Percentiles rank a stretch among this genome's conserved stretches.
Conservation (phyloP, 1,139 yeast species). For the Kodamaea anthophila region DNA sequence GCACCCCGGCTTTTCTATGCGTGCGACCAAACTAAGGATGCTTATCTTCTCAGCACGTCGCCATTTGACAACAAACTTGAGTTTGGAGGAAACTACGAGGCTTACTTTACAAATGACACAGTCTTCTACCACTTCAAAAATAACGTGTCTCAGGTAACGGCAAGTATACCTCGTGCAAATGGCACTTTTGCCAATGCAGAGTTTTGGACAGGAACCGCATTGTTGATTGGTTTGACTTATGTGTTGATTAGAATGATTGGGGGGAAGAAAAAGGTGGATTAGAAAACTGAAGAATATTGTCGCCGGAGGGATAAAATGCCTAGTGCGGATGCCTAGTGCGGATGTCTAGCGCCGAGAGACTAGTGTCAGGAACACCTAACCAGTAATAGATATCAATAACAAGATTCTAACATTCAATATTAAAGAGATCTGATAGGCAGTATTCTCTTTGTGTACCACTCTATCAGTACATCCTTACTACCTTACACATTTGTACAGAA, state of each 20-base stretch:
- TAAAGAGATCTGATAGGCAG: too few relatives aligned
- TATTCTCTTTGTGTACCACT: too few relatives aligned
- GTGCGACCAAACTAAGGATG: conserved; percentile 23
- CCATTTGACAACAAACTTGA: conserved; percentile 30
- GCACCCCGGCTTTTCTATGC: conserved; percentile 29
- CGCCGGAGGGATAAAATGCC: too few relatives aligned
- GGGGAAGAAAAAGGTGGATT: not conserved
- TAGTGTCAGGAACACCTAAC: too few relatives aligned
- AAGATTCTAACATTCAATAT: too few relatives aligned
- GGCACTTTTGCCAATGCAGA: conserved; percentile 13
- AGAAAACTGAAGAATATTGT: too few relatives aligned
- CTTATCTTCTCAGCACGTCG: conserved; percentile 23
- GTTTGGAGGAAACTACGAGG: conserved; percentile 33
- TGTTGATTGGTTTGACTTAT: conserved; percentile 9
- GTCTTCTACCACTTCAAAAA: conserved; percentile 31
- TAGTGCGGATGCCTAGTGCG: too few relatives aligned
- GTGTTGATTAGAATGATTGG: conserved; percentile 7
- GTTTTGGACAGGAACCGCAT: conserved; percentile 13
- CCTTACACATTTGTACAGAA: too few relatives aligned
- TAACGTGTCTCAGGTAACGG: conserved; percentile 8
- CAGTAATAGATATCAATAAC: too few relatives aligned
- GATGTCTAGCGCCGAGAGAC: too few relatives aligned
- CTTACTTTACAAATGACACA: conserved; percentile 36
- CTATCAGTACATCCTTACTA: too few relatives aligned
- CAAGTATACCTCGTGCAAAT: conserved; percentile 19